Conservation (phyloP, 768 basidiomycete genomes). For the Russula sp. region DNA sequence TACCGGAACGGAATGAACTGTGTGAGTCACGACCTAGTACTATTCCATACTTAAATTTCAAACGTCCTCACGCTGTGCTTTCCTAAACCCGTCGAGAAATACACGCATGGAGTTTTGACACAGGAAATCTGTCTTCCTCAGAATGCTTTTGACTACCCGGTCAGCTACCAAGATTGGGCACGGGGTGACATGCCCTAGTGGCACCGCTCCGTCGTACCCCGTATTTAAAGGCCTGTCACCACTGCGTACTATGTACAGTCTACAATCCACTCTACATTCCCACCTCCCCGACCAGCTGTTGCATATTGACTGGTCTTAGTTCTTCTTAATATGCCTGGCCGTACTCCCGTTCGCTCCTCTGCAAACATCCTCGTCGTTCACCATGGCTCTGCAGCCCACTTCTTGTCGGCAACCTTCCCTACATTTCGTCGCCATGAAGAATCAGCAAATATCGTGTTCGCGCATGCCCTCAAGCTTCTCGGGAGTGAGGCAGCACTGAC, state of each 20-base stretch:
- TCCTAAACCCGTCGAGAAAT: constrained; percentile 7
- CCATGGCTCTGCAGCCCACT: constrained; percentile 43
- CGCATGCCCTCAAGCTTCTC: constrained; percentile 47
- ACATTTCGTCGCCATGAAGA: constrained; percentile 46
- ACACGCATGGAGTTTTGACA: constrained; percentile 26
- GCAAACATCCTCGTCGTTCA: constrained; percentile 37
- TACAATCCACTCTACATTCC: constrained; percentile 1
- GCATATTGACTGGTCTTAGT: not conserved
- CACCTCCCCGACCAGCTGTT: not conserved
- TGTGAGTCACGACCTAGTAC: constrained; percentile 15
- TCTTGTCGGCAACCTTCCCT: constrained; percentile 43
- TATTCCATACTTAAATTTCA: constrained; percentile 15
- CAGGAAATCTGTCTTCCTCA: constrained; percentile 17
- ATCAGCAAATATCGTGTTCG: constrained; percentile 52
- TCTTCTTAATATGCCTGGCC: constrained; percentile 37
- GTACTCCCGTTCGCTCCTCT: constrained; percentile 32
- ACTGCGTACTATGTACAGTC: not conserved
- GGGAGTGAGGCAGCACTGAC: constrained; percentile 41
- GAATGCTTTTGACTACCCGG: constrained; percentile 13
- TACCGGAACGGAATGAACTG: not conserved
- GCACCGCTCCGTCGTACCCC: not conserved
- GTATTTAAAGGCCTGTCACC: constrained; percentile 13
- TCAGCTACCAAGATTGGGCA: constrained; percentile 9
- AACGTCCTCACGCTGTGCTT: constrained; percentile 14
- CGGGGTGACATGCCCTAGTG: constrained; percentile 5